Percentiles rank a stretch among this genome's conserved stretches.
Conservation (phyloP, 345 rosid species). For the Eucalyptus cladocalyx region DNA sequence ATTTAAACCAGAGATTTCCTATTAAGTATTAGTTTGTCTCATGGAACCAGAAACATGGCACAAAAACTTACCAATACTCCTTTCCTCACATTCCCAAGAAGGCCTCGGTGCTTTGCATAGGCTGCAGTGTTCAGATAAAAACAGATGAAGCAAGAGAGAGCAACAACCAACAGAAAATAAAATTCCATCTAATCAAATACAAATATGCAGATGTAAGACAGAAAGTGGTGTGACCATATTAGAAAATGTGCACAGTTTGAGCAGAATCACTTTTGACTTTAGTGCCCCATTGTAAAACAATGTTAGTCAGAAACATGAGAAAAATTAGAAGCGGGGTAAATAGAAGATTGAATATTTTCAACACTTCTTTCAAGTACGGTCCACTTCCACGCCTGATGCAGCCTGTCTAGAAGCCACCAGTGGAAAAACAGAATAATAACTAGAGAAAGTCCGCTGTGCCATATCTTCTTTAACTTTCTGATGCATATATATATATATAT, state of each 20-base stretch:
- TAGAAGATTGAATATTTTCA: background rate
- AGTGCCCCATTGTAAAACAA: background rate
- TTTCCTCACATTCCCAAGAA: slow-evolving; percentile 94
- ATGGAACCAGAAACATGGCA: background rate
- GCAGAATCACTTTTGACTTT: background rate
- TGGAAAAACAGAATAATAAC: background rate
- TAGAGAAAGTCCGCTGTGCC: background rate
- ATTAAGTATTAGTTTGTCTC: background rate
- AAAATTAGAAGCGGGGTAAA: background rate
- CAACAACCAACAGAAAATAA: background rate
- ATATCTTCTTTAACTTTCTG: background rate
- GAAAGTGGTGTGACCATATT: background rate
- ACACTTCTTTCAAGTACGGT: background rate
- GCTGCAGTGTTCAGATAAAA: slow-evolving; percentile 16
- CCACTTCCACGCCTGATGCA: background rate
- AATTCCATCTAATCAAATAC: background rate
- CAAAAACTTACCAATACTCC: slow-evolving; percentile 77
- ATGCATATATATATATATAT: background rate
- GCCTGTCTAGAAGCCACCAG: background rate
- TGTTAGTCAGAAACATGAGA: background rate
- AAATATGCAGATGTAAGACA: background rate
- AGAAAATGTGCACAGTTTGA: background rate
- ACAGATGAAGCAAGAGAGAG: background rate
- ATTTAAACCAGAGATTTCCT: background rate
- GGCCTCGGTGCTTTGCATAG: slow-evolving; percentile 77